phyloP scores from a whole-genome alignment of 768 basidiomycete species.

The Auriscalpium vulgare region DNA sequence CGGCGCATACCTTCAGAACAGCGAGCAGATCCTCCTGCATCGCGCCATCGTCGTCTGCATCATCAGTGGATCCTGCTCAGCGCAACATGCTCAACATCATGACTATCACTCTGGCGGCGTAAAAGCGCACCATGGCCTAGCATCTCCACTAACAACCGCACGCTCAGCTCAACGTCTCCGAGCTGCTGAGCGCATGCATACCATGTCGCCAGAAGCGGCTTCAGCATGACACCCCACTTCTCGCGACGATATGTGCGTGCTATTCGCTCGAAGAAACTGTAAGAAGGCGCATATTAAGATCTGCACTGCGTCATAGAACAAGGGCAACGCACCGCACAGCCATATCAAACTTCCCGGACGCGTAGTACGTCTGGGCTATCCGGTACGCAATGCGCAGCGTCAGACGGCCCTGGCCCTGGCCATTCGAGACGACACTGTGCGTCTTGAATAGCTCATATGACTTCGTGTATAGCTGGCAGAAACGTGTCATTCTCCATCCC shows the following conservation, averaged over 20 bases:
- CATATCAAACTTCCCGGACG: conserved; percentile 77
- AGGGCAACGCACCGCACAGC: conserved; percentile 60
- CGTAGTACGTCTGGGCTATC: conserved; percentile 82
- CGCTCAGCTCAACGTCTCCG: conserved; percentile 68
- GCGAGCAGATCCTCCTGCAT: conserved; percentile 68
- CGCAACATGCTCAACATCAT: background rate
- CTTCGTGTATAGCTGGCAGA: conserved; percentile 76
- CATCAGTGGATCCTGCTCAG: conserved; percentile 24
- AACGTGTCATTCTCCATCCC: too few relatives aligned
- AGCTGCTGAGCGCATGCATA: conserved; percentile 75
- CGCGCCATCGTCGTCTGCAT: conserved; percentile 38
- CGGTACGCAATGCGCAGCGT: conserved; percentile 88
- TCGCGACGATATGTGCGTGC: conserved; percentile 84
- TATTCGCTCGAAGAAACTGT: conserved; percentile 89
- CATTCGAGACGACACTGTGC: conserved; percentile 35
- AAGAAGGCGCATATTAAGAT: background rate
- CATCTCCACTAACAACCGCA: conserved; percentile 77
- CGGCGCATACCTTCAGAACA: conserved; percentile 50
- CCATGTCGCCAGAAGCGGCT: conserved; percentile 71
- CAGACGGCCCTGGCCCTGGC: conserved; percentile 61
- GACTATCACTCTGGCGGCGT: background rate
- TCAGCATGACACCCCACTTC: conserved; percentile 68
- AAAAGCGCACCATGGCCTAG: conserved; percentile 58
- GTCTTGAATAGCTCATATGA: conserved; percentile 92
- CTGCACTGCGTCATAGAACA: background rate